Percentiles rank a stretch among this genome's conserved stretches.
Evolutionary conservation across 2,329 filamentous ascomycete species (phyloP).

Genomic region (Neofusicoccum kwambonambiense): DNA sequence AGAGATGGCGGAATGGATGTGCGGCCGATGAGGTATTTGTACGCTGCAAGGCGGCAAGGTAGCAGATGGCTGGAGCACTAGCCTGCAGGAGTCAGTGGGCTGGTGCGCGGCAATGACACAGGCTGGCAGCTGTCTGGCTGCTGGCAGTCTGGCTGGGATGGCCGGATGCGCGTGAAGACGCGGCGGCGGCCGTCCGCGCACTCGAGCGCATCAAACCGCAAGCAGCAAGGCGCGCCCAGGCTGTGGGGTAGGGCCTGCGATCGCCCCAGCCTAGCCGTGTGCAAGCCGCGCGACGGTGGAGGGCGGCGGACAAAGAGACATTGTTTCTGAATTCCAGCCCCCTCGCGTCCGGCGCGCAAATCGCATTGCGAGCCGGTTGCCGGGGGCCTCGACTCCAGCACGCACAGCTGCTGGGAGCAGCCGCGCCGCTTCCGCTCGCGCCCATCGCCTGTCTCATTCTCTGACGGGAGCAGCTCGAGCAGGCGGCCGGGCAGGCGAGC

Average conservation of each 20-base stretch:
- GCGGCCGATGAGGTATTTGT: constrained; percentile 17
- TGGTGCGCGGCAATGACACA: constrained; percentile 8
- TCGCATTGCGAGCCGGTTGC: neutral
- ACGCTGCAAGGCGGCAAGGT: neutral
- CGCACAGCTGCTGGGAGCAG: neutral
- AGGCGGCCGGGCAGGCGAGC: neutral
- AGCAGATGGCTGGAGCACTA: constrained; percentile 11
- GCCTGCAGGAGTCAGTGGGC: neutral
- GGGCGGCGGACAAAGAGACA: constrained; percentile 14
- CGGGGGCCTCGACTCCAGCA: neutral
- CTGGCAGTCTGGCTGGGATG: neutral
- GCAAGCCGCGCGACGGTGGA: neutral
- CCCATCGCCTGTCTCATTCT: neutral
- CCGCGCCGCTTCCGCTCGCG: neutral
- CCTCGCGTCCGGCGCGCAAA: constrained; percentile 12
- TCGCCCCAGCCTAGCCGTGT: constrained; percentile 8
- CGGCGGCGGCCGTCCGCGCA: neutral
- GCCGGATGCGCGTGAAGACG: constrained; percentile 12
- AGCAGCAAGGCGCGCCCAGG: constrained; percentile 8
- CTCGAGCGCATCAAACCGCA: constrained; percentile 11
- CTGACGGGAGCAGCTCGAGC: constrained; percentile 4
- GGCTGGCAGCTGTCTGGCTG: neutral
- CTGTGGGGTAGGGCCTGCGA: constrained; percentile 14
- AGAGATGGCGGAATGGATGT: constrained; percentile 1
- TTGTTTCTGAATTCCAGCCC: constrained; percentile 17